Evolutionary conservation across 228 moss, liverwort and hornwort genomes (phyloP), one percentile per base, ranked within the genome.

Genomic region (Sphagnum fallax): DNA sequence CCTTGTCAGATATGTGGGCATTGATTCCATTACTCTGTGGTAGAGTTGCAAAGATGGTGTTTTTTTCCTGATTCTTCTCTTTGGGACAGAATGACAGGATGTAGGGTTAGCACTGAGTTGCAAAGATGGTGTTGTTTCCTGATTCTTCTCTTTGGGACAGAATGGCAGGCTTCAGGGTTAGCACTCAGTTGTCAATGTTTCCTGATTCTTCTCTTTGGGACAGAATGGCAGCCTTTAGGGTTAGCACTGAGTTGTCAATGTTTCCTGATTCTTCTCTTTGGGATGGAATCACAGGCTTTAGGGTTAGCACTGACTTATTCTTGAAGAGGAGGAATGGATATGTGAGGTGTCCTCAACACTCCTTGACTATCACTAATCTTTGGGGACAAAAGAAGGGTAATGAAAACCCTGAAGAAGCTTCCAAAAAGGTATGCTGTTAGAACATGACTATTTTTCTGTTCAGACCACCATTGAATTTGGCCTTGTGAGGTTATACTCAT

Each of bases 321-420:
- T 53, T 88, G 72, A 85, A 82, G 74, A 82, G 60, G 65, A 82
- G 60, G 68, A 63, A 64, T 70, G 52, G 60, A 47, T 63, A 72
- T 72, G 74, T 72, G 6, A 71, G 74, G 70, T 71, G 47, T 77
- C 48, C 62, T 15, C 80, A 78, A 67, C 78, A 78, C 55, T 62
- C 83, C 63, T 76, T 88, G 69, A 80, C 70, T 70, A 69, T 82
- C 60, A 84, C 80, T 71, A 88, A 81, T 72, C 79, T 88, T 73
- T 88, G 84, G 82, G 84, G 88, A 68, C 83, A 83, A 73, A 91
- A 91, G 82, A 81, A 88, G 73, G 84, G 79, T 4, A 74, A 55
- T 15, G 93, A 88, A 50, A 82, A 80, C 16, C 67, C 86, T 58
- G 88, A 90, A 49, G 95, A 95, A 11, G 74, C 73, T 50, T 69